These are phyloP conservation scores for Fusarium equiseti DNA, from an alignment of 2,329 filamentous ascomycete species.

Conservation along the genomic window DNA sequence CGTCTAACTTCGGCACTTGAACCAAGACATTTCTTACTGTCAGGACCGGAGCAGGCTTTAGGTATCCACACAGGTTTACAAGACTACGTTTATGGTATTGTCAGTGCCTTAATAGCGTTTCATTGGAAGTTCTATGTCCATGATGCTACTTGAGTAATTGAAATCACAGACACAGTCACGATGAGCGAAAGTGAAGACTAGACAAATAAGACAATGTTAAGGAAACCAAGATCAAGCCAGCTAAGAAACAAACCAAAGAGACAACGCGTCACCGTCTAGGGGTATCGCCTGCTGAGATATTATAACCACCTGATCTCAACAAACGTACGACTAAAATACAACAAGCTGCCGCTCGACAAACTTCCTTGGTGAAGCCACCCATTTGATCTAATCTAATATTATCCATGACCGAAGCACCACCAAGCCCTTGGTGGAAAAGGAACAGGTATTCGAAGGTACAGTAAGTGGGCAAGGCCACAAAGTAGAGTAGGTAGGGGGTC, in stretches of 20 bases:
- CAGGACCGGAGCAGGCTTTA: not conserved
- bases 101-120: not conserved
- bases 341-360: conserved; percentile 51
- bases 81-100: not conserved
- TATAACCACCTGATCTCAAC: conserved; percentile 50
- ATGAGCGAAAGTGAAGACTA: conserved; percentile 4
- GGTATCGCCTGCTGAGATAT: conserved; percentile 50
- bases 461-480: conserved; percentile 44
- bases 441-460: conserved; percentile 48
- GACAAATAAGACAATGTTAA: conserved; percentile 48
- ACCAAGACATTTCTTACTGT: not conserved
- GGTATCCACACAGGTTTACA: not conserved
- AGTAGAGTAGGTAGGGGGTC: conserved; percentile 20
- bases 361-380: conserved; percentile 46
- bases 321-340: conserved; percentile 57
- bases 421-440: conserved; percentile 43
- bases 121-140: not conserved
- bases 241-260: conserved; percentile 53
- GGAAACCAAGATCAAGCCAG: conserved; percentile 55
- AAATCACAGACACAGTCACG: not conserved
- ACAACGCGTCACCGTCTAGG: conserved; percentile 50
- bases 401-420: conserved; percentile 51
- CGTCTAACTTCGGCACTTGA: not conserved
- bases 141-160: not conserved
- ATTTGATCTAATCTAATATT: conserved; percentile 52